Percentiles rank a stretch among this genome's conserved stretches.
These are phyloP conservation scores for Tuber brumale DNA, from an alignment of 495 filamentous ascomycete species.

Conservation along the genomic window DNA sequence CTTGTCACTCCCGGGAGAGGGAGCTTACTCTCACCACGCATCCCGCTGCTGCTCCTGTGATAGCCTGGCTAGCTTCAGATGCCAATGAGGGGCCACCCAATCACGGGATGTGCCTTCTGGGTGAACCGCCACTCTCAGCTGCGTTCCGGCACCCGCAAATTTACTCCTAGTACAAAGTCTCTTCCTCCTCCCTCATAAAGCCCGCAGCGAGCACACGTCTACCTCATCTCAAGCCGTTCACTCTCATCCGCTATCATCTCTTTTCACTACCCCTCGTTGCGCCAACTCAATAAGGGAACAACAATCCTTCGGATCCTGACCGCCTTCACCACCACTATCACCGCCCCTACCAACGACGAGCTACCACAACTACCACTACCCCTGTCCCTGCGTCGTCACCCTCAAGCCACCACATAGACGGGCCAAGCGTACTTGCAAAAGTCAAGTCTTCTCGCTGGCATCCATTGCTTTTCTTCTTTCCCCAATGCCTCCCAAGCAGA, in stretches of 20 bases:
- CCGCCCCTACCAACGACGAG: slow-evolving; percentile 11
- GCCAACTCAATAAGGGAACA: slow-evolving; percentile 24
- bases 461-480: slow-evolving; percentile 37
- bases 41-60: neutral
- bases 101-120: neutral
- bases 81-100: slow-evolving; percentile 14
- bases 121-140: slow-evolving; percentile 21
- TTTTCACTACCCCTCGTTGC: slow-evolving; percentile 17
- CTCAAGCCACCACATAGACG: neutral
- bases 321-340: slow-evolving; percentile 7
- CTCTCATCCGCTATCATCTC: slow-evolving; percentile 10
- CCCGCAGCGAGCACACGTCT: slow-evolving; percentile 31
- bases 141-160: neutral
- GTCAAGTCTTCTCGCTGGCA: slow-evolving; percentile 25
- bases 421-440: slow-evolving; percentile 5
- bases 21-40: neutral
- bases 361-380: slow-evolving; percentile 8
- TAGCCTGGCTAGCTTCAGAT: neutral
- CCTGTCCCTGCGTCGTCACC: neutral
- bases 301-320: slow-evolving; percentile 6
- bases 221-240: slow-evolving; percentile 25
- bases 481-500: slow-evolving; percentile 40
- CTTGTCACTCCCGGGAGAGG: slow-evolving; percentile 17
- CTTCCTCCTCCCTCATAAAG: slow-evolving; percentile 13
- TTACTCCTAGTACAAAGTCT: neutral